Base-by-base conservation (phyloP, 208 protist genomes). In the Leishmania major region DNA sequence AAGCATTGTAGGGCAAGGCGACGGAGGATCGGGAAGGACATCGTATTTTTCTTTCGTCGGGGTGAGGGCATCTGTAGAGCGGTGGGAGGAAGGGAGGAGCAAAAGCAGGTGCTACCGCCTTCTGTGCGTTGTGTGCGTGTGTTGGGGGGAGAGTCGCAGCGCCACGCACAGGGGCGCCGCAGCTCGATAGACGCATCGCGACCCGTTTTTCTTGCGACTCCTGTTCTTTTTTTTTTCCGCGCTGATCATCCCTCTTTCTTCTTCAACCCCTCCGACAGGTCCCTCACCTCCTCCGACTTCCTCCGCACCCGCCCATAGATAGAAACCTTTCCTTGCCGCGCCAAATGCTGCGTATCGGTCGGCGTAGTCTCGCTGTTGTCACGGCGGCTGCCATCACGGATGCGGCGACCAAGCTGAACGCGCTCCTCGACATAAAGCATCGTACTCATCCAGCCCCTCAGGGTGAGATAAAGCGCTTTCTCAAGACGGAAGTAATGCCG, bases 401-500 rank as follows among this genome's bases (percentile, higher is more conserved):
- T 13, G 84, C 90, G 17, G 80, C 87, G 2, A 78, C 78, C 3
- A 85, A 91, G 57, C 87, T 98, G 7, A 96, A 96, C 74, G 60
- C 31, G 0, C 70, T 96, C 17, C 80, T 97, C 15, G 91, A 96
- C 78, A 71, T 92, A 31, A 82, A 78, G 10, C 45, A 81, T 11
- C 71, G 84, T 1, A 71, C 83, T 7, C 19, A 37, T 1, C 89
- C 86, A 10, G 88, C 88, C 17, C 73, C 76, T 0, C 84, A 77
- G 7, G 85, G 92, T 25, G 77, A 90, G 70, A 70, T 97, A 13
- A 93, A 93, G 74, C 67, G 87, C 31, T 95, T 93, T 67, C 69
- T 98, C 17, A 83, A 87, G 49, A n/a, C 66, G 13, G 77, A 89
- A 7, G 92, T 98, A 25, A 89, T 94, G 75, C 95, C 95, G 17